Base-by-base conservation (phyloP, 805 yeast species). In the Monosporozyma siamensis region DNA sequence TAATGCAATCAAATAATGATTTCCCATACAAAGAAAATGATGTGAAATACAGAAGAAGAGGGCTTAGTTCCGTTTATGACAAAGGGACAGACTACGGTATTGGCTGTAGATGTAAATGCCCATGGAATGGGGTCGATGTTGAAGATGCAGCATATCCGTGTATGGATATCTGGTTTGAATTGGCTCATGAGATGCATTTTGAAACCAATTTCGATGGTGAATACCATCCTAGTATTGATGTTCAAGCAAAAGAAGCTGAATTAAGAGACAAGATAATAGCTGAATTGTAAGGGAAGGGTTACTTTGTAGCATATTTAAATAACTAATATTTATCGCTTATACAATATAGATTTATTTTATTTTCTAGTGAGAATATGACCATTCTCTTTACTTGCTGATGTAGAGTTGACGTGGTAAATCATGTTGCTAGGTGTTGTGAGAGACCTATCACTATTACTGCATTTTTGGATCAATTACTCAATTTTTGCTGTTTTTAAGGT, bases 31-130 rank as follows among this genome's bases (percentile, higher is more conserved):
- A 48, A 9, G 61, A 65, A 8, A 48, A 59, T 17, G 57, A 54
- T 21, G 53, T 40, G 15, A 56, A 51, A 34, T 41, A 42, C 27
- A 42, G 51, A 27, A 52, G 56, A 10, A 54, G 52, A 11, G 43
- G 47, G 78, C 79, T 56, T 53, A 15, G 50, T 45, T 40, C 34
- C 18, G 46, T 54, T 42, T 62, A 59, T 42, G 77, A 67, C 55
- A 51, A 51, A 9, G 61, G 58, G 1, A 56, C 51, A 11, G 62
- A 58, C 6, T 63, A 61, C 36, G 79, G 95, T 0, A 78, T 77
- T 8, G 96, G 97, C 1, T 89, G 97, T 59, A 67, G 95, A 34
- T 89, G 97, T 61, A 70, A 72, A 48, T 89, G 97, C 63, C 69
- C 64, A 4, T 20, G 24, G 7, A 75, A 70, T 49, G 66, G 58